Percentiles rank a stretch among this genome's conserved stretches.
phyloP scores from a whole-genome alignment of 441 rosid species.

The Eugenia klotzschiana region DNA sequence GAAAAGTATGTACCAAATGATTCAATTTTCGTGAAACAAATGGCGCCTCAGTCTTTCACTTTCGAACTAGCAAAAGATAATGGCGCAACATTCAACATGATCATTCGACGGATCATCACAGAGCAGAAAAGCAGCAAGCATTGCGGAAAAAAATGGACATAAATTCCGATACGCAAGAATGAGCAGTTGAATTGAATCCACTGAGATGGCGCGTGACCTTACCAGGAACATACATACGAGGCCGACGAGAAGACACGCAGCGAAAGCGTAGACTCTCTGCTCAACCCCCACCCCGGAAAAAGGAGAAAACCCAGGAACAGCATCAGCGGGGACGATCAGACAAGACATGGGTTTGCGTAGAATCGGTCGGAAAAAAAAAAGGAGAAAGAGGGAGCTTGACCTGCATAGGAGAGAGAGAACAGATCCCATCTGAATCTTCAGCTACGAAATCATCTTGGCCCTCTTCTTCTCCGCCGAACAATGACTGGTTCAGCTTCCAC shows the following conservation, averaged over 20 bases:
- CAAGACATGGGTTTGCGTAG: neutral
- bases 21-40: no score
- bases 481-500: constrained; percentile 37
- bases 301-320: neutral
- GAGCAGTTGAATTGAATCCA: neutral
- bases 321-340: neutral
- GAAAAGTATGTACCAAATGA: no score
- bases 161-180: neutral
- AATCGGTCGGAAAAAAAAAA: neutral
- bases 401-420: constrained; percentile 57
- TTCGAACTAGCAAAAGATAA: neutral
- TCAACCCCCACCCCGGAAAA: neutral
- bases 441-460: constrained; percentile 30
- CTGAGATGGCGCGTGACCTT: neutral
- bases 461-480: constrained; percentile 32
- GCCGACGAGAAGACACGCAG: constrained; percentile 48
- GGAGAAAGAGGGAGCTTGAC: constrained; percentile 8
- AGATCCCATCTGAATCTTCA: constrained; percentile 52
- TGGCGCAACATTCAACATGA: neutral
- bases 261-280: constrained; percentile 66
- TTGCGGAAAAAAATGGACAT: neutral
- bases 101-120: neutral
- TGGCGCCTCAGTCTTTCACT: neutral
- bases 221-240: constrained; percentile 65
- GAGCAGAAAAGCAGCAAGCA: neutral